Evolutionary conservation across 2,329 filamentous ascomycete species (phyloP).

Genomic region (Fusarium sp.): DNA sequence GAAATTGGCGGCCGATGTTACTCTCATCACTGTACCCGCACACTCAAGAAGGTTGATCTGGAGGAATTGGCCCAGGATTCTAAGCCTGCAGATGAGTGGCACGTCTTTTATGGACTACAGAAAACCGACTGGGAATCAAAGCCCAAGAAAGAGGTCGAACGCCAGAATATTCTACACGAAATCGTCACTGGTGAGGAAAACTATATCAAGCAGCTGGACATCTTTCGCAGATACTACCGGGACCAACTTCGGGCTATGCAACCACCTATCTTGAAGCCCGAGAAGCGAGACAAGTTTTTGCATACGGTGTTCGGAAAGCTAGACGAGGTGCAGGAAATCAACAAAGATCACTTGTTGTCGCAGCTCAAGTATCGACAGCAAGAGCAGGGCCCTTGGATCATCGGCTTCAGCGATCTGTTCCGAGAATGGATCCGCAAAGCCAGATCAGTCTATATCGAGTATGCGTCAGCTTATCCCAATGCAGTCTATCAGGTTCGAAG

Average conservation of each 20-base stretch:
- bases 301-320: slow-evolving; percentile 90
- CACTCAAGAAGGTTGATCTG: slow-evolving; percentile 92
- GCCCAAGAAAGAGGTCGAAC: slow-evolving; percentile 88
- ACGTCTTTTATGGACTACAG: slow-evolving; percentile 85
- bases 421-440: slow-evolving; percentile 98
- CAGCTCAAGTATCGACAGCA: slow-evolving; percentile 97
- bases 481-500: slow-evolving; percentile 86
- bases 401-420: slow-evolving; percentile 96
- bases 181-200: slow-evolving; percentile 93
- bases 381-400: slow-evolving; percentile 95
- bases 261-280: slow-evolving; percentile 84
- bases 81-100: slow-evolving; percentile 83
- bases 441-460: slow-evolving; percentile 88
- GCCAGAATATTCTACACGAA: slow-evolving; percentile 95
- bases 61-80: slow-evolving; percentile 79
- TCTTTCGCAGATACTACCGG: slow-evolving; percentile 86
- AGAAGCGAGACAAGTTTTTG: slow-evolving; percentile 83
- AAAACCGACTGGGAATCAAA: slow-evolving; percentile 80
- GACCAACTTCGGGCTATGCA: slow-evolving; percentile 80
- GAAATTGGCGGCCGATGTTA: slow-evolving; percentile 85
- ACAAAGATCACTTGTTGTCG: slow-evolving; percentile 91
- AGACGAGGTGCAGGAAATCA: slow-evolving; percentile 88
- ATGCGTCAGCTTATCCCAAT: slow-evolving; percentile 87
- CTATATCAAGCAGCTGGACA: slow-evolving; percentile 90
- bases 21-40: slow-evolving; percentile 92